phyloP scores from a whole-genome alignment of 2,329 filamentous ascomycete genomes.

The Alternaria hordeiaustralica region DNA sequence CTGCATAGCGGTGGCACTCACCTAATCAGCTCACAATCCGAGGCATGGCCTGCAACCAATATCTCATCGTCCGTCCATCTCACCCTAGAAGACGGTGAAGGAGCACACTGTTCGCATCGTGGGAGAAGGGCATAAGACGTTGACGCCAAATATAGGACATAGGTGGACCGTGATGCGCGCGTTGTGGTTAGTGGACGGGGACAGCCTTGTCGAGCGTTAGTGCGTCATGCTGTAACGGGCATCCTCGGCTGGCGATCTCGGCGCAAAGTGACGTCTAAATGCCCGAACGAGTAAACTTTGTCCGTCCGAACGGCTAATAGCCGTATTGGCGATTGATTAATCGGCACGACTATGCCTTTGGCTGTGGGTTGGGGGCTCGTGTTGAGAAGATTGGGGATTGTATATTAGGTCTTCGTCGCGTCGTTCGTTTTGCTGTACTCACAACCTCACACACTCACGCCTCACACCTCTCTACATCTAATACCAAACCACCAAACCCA shows the following conservation, averaged over 20 bases:
- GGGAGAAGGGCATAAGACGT: not conserved
- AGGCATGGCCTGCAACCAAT: not conserved
- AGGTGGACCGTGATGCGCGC: not conserved
- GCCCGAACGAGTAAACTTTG: conserved; percentile 1
- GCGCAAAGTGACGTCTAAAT: not conserved
- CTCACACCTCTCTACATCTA: not conserved
- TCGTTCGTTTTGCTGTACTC: not conserved
- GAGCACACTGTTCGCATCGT: not conserved
- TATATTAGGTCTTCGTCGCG: not conserved
- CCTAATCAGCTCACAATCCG: not conserved
- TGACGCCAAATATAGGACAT: not conserved
- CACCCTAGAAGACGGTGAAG: not conserved
- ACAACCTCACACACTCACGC: not conserved
- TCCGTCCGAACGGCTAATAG: not conserved
- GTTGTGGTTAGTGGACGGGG: not conserved
- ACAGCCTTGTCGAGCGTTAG: not conserved
- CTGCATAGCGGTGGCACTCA: not conserved
- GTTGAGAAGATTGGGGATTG: not conserved
- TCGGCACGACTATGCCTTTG: not conserved
- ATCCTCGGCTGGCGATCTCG: conserved; percentile 4
- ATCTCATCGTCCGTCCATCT: not conserved
- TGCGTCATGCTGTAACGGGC: not conserved
- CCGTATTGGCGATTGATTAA: conserved; percentile 3
- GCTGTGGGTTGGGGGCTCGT: not conserved
- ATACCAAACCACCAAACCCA: not conserved